Conservation (phyloP, 495 filamentous ascomycete genomes). For the Podospora pseudopauciseta region DNA sequence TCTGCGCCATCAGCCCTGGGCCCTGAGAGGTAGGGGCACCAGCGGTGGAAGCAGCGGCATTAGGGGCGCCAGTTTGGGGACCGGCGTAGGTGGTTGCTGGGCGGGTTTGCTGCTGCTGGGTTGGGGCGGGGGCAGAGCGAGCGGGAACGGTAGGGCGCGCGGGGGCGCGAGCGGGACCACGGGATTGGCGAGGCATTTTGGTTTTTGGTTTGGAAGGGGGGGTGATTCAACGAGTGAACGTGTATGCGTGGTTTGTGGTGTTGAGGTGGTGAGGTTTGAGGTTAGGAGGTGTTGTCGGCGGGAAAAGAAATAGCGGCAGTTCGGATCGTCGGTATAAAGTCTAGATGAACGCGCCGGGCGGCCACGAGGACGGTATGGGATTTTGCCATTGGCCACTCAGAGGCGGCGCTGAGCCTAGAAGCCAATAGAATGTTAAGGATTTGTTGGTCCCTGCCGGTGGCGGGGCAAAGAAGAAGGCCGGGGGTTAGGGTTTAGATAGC, state of each 20-base stretch:
- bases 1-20: constrained; percentile 76
- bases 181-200: constrained; percentile 75
- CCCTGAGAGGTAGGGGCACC: constrained; percentile 50
- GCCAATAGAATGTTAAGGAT: constrained; percentile 26
- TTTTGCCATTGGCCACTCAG: constrained; percentile 32
- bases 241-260: not conserved
- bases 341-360: constrained; percentile 13
- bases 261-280: constrained; percentile 8
- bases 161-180: constrained; percentile 58
- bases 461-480: not conserved
- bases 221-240: constrained; percentile 1
- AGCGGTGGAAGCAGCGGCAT: constrained; percentile 47
- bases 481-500: constrained; percentile 12
- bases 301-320: not conserved
- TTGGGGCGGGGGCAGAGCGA: constrained; percentile 54
- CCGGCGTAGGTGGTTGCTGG: constrained; percentile 61
- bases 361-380: constrained; percentile 6
- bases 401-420: constrained; percentile 17
- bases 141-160: constrained; percentile 66
- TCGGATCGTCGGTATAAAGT: constrained; percentile 2
- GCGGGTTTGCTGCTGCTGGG: constrained; percentile 58
- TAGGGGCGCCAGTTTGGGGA: constrained; percentile 44
- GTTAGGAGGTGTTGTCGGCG: not conserved
- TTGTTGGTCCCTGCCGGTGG: not conserved
- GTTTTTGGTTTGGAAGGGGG: constrained; percentile 10